Evolutionary conservation across 805 yeast genomes (phyloP).

Genomic region (Barnettozyma vustinii): DNA sequence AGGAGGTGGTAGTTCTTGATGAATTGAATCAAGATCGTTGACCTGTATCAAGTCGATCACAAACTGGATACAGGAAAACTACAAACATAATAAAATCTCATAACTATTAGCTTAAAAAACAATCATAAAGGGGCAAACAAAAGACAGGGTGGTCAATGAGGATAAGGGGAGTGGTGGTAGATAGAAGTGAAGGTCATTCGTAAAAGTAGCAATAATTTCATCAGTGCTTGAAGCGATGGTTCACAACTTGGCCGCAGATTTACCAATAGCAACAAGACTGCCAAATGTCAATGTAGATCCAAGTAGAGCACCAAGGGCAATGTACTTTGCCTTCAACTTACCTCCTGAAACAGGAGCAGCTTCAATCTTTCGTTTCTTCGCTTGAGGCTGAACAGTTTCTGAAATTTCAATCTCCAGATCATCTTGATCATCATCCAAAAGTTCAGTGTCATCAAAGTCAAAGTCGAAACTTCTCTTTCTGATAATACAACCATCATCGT

Average conservation of each 20-base stretch:
- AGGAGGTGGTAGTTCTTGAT: no score
- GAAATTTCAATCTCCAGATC: background rate
- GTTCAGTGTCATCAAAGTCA: background rate
- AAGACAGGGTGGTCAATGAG: background rate
- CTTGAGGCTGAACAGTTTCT: background rate
- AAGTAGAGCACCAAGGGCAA: slow-evolving; percentile 8
- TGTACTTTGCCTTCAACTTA: slow-evolving; percentile 3
- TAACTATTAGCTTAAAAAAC: background rate
- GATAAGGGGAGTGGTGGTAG: background rate
- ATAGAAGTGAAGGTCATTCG: background rate
- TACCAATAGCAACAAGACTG: slow-evolving; percentile 9
- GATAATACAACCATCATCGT: slow-evolving; percentile 6
- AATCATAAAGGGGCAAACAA: background rate
- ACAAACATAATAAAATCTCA: background rate
- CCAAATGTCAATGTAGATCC: slow-evolving; percentile 13
- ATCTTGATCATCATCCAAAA: background rate
- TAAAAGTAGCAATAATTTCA: background rate
- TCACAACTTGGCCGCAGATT: background rate
- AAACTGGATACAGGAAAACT: no score
- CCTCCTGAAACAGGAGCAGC: background rate
- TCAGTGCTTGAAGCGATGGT: background rate
- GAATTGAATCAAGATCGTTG: no score
- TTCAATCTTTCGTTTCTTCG: background rate
- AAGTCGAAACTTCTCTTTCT: slow-evolving; percentile 1
- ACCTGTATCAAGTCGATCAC: no score